phyloP scores from a whole-genome alignment of 805 yeast genomes.

The Wickerhamomyces canadensis region DNA sequence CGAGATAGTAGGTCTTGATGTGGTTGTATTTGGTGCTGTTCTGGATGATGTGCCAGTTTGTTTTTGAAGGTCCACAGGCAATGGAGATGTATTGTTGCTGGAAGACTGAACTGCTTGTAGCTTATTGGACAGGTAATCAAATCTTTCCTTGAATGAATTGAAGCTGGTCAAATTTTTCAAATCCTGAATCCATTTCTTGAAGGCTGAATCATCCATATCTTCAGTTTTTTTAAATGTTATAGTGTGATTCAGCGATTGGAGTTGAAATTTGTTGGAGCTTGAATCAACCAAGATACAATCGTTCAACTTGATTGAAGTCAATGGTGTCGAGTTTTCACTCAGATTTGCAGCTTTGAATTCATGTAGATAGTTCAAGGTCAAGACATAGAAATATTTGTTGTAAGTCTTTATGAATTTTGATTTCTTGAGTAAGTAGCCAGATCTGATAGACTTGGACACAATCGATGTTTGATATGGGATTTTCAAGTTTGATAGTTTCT shows the following conservation, averaged over 20 bases:
- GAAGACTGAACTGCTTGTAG: too few relatives aligned
- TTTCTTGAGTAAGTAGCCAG: slow-evolving; percentile 80
- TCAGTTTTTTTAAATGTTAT: slow-evolving; percentile 74
- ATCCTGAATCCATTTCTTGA: slow-evolving; percentile 74
- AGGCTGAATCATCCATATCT: slow-evolving; percentile 60
- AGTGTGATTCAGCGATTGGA: slow-evolving; percentile 66
- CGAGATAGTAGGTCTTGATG: too few relatives aligned
- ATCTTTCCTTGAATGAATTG: slow-evolving; percentile 16
- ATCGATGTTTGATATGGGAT: slow-evolving; percentile 68
- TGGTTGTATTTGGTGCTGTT: too few relatives aligned
- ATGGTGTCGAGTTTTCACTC: slow-evolving; percentile 70
- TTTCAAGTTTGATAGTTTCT: slow-evolving; percentile 53
- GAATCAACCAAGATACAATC: slow-evolving; percentile 80
- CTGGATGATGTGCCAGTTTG: too few relatives aligned
- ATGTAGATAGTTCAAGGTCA: slow-evolving; percentile 81
- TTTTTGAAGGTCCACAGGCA: too few relatives aligned
- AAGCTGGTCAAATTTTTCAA: slow-evolving; percentile 55
- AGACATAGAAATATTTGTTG: slow-evolving; percentile 79
- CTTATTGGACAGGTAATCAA: slow-evolving; percentile 8
- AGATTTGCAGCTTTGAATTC: slow-evolving; percentile 83
- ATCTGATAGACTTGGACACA: slow-evolving; percentile 58
- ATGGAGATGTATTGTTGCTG: too few relatives aligned
- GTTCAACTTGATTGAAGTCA: slow-evolving; percentile 71
- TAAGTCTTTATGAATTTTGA: slow-evolving; percentile 87
- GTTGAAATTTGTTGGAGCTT: slow-evolving; percentile 58